Evolutionary conservation across 768 basidiomycete species (phyloP).

Genomic region (Clitopilus passeckerianus): DNA sequence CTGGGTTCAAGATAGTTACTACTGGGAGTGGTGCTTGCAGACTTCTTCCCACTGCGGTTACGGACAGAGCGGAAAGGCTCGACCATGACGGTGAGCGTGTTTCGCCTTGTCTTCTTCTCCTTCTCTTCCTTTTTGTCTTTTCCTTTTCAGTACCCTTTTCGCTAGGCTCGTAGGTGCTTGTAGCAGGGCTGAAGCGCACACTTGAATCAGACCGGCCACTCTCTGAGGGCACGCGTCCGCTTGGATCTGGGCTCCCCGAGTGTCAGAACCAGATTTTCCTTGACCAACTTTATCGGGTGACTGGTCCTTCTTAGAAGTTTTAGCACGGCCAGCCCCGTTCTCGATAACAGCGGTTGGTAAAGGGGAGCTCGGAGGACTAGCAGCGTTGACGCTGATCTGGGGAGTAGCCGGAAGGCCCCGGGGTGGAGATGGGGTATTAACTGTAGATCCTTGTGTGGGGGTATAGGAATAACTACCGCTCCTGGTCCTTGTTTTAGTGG

Average conservation of each 20-base stretch:
- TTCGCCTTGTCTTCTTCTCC: constrained; percentile 62
- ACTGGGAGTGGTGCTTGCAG: background rate
- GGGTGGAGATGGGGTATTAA: background rate
- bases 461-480: constrained; percentile 1
- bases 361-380: constrained; percentile 34
- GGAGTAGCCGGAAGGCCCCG: constrained; percentile 13
- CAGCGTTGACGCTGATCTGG: constrained; percentile 29
- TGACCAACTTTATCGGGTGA: constrained; percentile 80
- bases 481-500: background rate
- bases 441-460: constrained; percentile 7
- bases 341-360: constrained; percentile 7
- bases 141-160: constrained; percentile 10
- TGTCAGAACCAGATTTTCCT: constrained; percentile 43
- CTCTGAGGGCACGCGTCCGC: constrained; percentile 39
- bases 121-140: constrained; percentile 22
- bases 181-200: background rate
- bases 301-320: constrained; percentile 58
- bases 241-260: constrained; percentile 15
- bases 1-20: background rate
- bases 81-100: constrained; percentile 85
- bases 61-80: constrained; percentile 65
- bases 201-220: constrained; percentile 15
- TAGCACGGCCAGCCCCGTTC: constrained; percentile 24
- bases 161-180: background rate
- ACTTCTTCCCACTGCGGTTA: constrained; percentile 25